phyloP scores from a whole-genome alignment of 1,284 basidiomycete genomes.

The Rhodofomes roseus region DNA sequence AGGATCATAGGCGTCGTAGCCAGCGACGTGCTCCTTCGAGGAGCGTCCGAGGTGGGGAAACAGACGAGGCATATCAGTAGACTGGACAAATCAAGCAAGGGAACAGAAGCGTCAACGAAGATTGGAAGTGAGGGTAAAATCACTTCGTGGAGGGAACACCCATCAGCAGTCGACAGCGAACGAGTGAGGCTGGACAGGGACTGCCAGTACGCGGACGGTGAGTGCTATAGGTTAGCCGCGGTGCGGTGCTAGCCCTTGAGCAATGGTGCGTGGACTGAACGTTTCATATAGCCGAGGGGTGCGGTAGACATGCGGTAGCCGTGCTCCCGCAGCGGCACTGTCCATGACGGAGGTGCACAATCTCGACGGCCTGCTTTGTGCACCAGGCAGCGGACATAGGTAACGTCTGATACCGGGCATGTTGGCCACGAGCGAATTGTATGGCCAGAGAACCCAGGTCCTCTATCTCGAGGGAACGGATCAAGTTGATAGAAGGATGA shows the following conservation, averaged over 20 bases:
- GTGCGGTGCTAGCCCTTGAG: constrained; percentile 6
- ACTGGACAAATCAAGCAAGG: constrained; percentile 3
- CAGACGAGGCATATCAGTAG: constrained; percentile 25
- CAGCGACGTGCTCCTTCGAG: constrained; percentile 20
- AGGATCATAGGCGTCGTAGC: constrained; percentile 22
- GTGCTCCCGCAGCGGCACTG: constrained; percentile 17
- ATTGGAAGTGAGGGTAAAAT: constrained; percentile 6
- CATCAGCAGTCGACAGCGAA: constrained; percentile 4
- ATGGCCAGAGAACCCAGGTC: not conserved
- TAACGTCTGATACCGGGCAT: not conserved
- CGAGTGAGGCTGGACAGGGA: not conserved
- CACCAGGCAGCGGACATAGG: not conserved
- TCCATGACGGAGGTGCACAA: constrained; percentile 13
- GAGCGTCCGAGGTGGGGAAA: constrained; percentile 27
- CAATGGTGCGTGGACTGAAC: constrained; percentile 3
- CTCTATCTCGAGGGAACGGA: not conserved
- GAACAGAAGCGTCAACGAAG: constrained; percentile 6
- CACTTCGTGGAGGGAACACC: not conserved
- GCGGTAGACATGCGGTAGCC: constrained; percentile 25
- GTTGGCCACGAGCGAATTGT: not conserved
- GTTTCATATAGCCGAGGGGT: constrained; percentile 21
- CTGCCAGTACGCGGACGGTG: not conserved
- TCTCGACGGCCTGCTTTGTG: constrained; percentile 4
- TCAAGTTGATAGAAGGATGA: constrained; percentile 3
- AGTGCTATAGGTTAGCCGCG: constrained; percentile 7